Evolutionary conservation across 2,329 filamentous ascomycete species (phyloP).

Genomic region (Diaporthe eres): DNA sequence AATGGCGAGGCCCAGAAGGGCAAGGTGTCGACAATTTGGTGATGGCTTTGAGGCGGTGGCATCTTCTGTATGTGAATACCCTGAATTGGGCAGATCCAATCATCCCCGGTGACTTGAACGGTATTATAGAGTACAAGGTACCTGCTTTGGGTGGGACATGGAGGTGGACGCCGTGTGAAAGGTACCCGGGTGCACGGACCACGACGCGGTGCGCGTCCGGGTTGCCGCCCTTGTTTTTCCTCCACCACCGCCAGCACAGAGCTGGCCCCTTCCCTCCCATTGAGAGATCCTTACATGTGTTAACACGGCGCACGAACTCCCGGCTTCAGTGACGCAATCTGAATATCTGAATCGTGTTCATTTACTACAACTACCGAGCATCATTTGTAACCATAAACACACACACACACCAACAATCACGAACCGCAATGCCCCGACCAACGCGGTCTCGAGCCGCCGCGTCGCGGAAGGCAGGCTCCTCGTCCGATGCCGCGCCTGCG

Average conservation of each 20-base stretch:
- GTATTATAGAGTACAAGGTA: not conserved
- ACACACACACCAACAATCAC: constrained; percentile 11
- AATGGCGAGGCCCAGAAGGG: constrained; percentile 4
- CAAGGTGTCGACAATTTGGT: not conserved
- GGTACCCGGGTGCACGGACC: constrained; percentile 32
- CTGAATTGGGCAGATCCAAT: not conserved
- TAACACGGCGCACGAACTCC: constrained; percentile 6
- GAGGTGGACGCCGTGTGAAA: not conserved
- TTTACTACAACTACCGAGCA: constrained; percentile 15
- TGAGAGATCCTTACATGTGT: constrained; percentile 25
- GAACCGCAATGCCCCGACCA: constrained; percentile 49
- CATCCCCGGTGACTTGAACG: not conserved
- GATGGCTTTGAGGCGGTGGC: not conserved
- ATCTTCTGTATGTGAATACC: not conserved
- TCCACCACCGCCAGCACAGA: constrained; percentile 33
- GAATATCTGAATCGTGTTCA: constrained; percentile 1
- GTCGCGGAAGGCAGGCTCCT: constrained; percentile 42
- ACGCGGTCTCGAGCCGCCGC: constrained; percentile 50
- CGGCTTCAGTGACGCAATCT: constrained; percentile 35
- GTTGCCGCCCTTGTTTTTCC: constrained; percentile 36
- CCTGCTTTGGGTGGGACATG: not conserved
- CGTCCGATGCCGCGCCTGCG: constrained; percentile 41
- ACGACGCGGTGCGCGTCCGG: constrained; percentile 40
- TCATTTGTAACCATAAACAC: not conserved
- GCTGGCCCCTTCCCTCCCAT: constrained; percentile 31